These are phyloP conservation scores for Nemania sp. DNA, from an alignment of 2,329 filamentous ascomycete genomes.

Conservation along the genomic window DNA sequence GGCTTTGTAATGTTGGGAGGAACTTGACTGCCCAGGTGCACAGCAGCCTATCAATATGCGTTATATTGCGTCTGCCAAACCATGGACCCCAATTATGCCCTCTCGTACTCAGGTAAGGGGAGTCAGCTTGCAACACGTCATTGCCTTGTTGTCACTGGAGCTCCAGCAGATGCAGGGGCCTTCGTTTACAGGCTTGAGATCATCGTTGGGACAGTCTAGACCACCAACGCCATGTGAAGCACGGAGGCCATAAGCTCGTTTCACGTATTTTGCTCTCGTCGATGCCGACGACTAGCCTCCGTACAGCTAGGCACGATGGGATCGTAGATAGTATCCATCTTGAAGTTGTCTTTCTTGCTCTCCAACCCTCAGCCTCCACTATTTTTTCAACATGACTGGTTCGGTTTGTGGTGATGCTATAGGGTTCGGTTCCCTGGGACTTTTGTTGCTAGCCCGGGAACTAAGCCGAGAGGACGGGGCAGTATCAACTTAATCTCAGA, in stretches of 20 bases:
- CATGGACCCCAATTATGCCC: neutral
- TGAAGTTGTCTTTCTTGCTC: too few relatives aligned
- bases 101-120: neutral
- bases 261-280: neutral
- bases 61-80: neutral
- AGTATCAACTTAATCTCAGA: too few relatives aligned
- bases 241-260: neutral
- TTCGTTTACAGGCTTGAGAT: neutral
- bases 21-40: neutral
- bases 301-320: neutral
- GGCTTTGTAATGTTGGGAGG: neutral
- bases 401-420: too few relatives aligned
- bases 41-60: slow-evolving; percentile 6
- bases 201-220: neutral
- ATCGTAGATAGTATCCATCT: neutral
- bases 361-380: too few relatives aligned
- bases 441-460: too few relatives aligned
- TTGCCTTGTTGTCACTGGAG: slow-evolving; percentile 1
- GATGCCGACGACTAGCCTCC: neutral
- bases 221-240: neutral
- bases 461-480: too few relatives aligned
- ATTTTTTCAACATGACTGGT: too few relatives aligned
- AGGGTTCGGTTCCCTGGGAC: too few relatives aligned
- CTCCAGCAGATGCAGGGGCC: neutral
- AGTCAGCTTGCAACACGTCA: slow-evolving; percentile 11